These are phyloP conservation scores for Mimosa pudica DNA, from an alignment of 306 rosid genomes.

Conservation along the genomic window DNA sequence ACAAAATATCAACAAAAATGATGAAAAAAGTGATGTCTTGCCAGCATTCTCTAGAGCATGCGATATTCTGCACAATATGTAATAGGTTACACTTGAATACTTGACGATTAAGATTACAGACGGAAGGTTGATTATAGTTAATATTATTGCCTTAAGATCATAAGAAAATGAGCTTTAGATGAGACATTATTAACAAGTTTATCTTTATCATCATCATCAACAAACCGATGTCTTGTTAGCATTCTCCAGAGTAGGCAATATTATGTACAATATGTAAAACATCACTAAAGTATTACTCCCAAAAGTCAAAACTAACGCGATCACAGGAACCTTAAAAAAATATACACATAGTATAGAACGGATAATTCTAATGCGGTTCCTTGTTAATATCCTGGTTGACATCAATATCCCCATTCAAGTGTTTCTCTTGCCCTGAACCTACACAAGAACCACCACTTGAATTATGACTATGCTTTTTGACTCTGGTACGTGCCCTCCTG, in stretches of 20 bases:
- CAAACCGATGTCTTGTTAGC: slow-evolving; percentile 7
- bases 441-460: slow-evolving; percentile 23
- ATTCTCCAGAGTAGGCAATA: slow-evolving; percentile 21
- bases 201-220: neutral
- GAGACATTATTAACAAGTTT: neutral
- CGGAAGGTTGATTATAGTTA: neutral
- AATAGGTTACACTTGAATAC: neutral
- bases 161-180: neutral
- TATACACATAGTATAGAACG: slow-evolving; percentile 4
- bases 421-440: slow-evolving; percentile 45
- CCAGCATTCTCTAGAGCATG: neutral
- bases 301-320: slow-evolving; percentile 23
- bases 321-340: slow-evolving; percentile 19
- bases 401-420: slow-evolving; percentile 43
- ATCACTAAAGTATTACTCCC: slow-evolving; percentile 20
- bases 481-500: slow-evolving; percentile 50
- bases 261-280: slow-evolving; percentile 28
- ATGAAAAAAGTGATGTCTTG: neutral
- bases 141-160: neutral
- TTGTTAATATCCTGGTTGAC: slow-evolving; percentile 35
- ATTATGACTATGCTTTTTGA: slow-evolving; percentile 39
- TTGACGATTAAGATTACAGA: no score
- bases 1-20: neutral
- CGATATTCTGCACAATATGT: slow-evolving; percentile 33
- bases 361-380: slow-evolving; percentile 43